These are phyloP conservation scores for Salvia sclarea DNA, from an alignment of 305 asterid species.

Conservation along the genomic window DNA sequence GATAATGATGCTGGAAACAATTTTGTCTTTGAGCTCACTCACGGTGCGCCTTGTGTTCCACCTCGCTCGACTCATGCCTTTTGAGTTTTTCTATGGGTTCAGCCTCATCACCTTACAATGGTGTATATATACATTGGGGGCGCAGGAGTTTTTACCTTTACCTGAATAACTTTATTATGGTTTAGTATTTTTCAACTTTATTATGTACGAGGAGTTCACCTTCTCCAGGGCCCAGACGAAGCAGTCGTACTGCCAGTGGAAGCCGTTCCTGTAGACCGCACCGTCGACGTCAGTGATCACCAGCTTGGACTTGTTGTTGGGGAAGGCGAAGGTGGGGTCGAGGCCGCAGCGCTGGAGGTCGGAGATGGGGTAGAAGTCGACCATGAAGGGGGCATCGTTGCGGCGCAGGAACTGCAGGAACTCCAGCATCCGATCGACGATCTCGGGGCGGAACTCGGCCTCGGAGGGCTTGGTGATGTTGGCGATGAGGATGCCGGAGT, in stretches of 20 bases:
- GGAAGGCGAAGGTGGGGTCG: conserved; percentile 33
- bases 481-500: background rate
- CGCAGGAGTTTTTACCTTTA: too few relatives aligned
- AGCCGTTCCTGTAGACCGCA: conserved; percentile 37
- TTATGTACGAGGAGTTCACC: too few relatives aligned
- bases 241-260: conserved; percentile 40
- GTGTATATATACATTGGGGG: too few relatives aligned
- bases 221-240: conserved; percentile 45
- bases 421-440: conserved; percentile 27
- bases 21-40: too few relatives aligned
- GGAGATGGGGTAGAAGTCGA: conserved; percentile 17
- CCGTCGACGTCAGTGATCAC: conserved; percentile 29
- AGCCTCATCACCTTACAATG: too few relatives aligned
- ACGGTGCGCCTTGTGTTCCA: too few relatives aligned
- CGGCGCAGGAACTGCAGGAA: conserved; percentile 7
- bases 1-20: too few relatives aligned
- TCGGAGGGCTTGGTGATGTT: conserved; percentile 36
- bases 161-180: too few relatives aligned
- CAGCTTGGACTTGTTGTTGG: conserved; percentile 25
- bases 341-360: background rate
- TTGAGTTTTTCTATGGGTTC: too few relatives aligned
- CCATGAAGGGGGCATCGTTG: conserved; percentile 31
- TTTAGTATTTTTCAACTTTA: too few relatives aligned
- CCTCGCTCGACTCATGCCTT: too few relatives aligned
- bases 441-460: conserved; percentile 37